Percentiles rank a stretch among this genome's conserved stretches.
These are phyloP conservation scores for Globisporangium takayamanum DNA, from an alignment of 352 stramenopile genomes.

Conservation along the genomic window DNA sequence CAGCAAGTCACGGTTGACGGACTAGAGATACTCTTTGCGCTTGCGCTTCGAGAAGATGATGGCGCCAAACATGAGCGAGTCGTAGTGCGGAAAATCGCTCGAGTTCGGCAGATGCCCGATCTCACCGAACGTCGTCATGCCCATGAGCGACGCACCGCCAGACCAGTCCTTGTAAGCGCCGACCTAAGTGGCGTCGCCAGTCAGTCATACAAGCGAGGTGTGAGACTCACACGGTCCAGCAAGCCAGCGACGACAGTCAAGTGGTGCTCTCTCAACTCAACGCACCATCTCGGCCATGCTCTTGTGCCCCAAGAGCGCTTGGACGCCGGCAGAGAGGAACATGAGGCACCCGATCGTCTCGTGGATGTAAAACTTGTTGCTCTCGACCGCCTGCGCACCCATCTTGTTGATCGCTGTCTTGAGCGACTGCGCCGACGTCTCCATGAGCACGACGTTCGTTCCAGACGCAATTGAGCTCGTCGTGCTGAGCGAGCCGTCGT, in stretches of 20 bases:
- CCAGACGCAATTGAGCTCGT: slow-evolving; percentile 71
- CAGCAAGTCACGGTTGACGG: neutral
- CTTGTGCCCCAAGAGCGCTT: slow-evolving; percentile 80
- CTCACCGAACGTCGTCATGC: slow-evolving; percentile 85
- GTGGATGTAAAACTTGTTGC: slow-evolving; percentile 76
- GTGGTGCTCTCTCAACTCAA: neutral
- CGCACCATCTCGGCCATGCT: slow-evolving; percentile 85
- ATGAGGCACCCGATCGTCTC: slow-evolving; percentile 82
- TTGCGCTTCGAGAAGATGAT: slow-evolving; percentile 85
- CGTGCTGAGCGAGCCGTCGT: slow-evolving; percentile 73
- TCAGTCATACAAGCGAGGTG: neutral
- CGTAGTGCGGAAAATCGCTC: slow-evolving; percentile 80
- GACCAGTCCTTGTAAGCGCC: slow-evolving; percentile 83
- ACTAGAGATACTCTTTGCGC: slow-evolving; percentile 68
- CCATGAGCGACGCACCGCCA: slow-evolving; percentile 72
- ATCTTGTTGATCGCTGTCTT: slow-evolving; percentile 87
- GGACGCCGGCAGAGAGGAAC: slow-evolving; percentile 81
- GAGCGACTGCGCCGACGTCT: slow-evolving; percentile 71
- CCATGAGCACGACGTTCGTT: slow-evolving; percentile 84
- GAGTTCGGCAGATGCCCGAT: slow-evolving; percentile 78
- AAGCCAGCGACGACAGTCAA: neutral
- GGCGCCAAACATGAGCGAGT: slow-evolving; percentile 86
- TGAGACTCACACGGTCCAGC: neutral
- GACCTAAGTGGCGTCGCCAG: slow-evolving; percentile 28
- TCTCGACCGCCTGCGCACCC: slow-evolving; percentile 61